phyloP scores from a whole-genome alignment of 2,329 filamentous ascomycete genomes.

The Botryosphaeria dothidea region DNA sequence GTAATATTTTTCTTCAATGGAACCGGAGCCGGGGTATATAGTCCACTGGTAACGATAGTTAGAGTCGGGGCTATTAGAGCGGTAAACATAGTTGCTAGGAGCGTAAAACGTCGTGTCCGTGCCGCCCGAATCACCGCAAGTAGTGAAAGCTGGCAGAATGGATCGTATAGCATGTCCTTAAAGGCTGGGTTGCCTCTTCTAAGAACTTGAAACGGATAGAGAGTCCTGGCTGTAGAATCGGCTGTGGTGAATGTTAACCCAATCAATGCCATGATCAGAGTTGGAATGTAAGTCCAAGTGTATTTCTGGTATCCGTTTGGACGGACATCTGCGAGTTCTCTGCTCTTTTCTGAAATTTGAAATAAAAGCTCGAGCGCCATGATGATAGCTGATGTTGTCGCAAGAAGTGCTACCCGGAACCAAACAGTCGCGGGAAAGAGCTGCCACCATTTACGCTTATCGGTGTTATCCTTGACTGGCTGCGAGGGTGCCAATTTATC shows the following conservation, averaged over 20 bases:
- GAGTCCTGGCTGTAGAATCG: not conserved
- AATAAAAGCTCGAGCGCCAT: not conserved
- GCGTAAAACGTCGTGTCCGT: too few relatives aligned
- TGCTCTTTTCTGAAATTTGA: not conserved
- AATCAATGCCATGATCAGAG: not conserved
- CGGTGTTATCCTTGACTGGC: too few relatives aligned
- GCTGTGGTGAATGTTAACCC: not conserved
- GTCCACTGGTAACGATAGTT: not conserved
- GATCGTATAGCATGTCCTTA: too few relatives aligned
- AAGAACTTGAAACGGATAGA: not conserved
- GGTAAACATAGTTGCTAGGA: not conserved
- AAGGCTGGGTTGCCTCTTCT: too few relatives aligned
- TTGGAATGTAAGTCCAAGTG: not conserved
- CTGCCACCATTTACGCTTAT: too few relatives aligned
- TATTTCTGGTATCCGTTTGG: not conserved
- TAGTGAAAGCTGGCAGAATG: too few relatives aligned
- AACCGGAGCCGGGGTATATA: not conserved
- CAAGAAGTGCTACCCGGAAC: too few relatives aligned
- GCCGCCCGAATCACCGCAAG: too few relatives aligned
- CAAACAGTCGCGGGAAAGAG: too few relatives aligned
- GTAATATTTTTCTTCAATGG: not conserved
- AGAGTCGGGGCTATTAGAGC: not conserved
- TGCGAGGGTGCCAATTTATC: too few relatives aligned
- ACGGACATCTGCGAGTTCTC: not conserved
- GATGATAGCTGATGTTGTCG: too few relatives aligned